These are phyloP conservation scores for Passiflora organensis DNA, from an alignment of 345 rosid genomes.

Conservation along the genomic window DNA sequence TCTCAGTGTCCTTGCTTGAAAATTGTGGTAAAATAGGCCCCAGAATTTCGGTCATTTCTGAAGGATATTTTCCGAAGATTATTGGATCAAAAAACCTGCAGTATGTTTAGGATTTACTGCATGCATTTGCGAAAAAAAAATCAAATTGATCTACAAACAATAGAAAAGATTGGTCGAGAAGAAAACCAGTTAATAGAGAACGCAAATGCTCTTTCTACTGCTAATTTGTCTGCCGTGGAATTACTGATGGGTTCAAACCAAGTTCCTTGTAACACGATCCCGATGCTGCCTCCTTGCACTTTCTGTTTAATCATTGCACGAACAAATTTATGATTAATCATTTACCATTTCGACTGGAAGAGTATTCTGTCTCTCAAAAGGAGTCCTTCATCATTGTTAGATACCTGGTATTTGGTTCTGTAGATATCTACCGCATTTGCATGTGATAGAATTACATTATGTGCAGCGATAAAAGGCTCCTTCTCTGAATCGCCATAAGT, in stretches of 20 bases:
- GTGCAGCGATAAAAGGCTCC: conserved; percentile 22
- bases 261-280: conserved; percentile 11
- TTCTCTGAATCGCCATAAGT: conserved; percentile 13
- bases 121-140: no score
- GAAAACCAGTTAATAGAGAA: conserved; percentile 16
- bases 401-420: conserved; percentile 22
- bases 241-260: conserved; percentile 18
- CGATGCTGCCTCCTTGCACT: conserved; percentile 20
- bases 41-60: conserved; percentile 16
- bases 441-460: conserved; percentile 17
- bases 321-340: no score
- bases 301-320: not conserved
- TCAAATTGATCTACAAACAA: not conserved
- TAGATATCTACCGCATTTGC: conserved; percentile 18
- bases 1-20: conserved; percentile 8
- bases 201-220: conserved; percentile 14
- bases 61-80: conserved; percentile 14
- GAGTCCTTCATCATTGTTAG: not conserved
- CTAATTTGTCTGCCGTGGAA: conserved; percentile 17
- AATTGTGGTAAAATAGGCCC: conserved; percentile 10
- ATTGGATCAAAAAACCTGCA: conserved; percentile 21
- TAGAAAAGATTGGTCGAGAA: not conserved
- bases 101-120: not conserved
- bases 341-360: no score
- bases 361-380: fast-evolving